Evolutionary conservation across 805 yeast genomes (phyloP), one percentile per base, ranked within the genome.

Genomic region (Yarrowia sp.): DNA sequence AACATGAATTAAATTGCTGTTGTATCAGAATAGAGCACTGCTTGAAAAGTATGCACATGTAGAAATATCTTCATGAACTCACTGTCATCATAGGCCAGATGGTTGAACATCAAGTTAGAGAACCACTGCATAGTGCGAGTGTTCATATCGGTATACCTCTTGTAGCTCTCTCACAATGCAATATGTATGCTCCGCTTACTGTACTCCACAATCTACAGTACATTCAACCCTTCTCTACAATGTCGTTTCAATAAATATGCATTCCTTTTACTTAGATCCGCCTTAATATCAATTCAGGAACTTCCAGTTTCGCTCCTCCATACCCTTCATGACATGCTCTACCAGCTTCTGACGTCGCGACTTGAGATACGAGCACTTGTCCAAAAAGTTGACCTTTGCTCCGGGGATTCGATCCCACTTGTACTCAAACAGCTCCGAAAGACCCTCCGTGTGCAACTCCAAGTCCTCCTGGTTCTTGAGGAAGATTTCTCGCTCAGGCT

Each of bases 381-480:
- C 81, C 56, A 83, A 76, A 36, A 85, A 77, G 50, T 77, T 77
- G 14, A 74, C 71, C 71, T 80, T 82, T 14, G 67, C 58, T 42
- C 77, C 76, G 49, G 79, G 75, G 30, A 85, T 77, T 39, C 74
- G 73, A 12, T 65, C 67, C 17, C 73, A 72, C 9, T 79, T 75
- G 69, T 72, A 76, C 73, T 82, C 87, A 74, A 90, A 85, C 14
- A 89, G 77, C 72, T 84, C 84, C 17, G 91, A 86, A 39, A 90
- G 79, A 67, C 84, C 86, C 74, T 91, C 96, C 13, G 89, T 91
- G 0, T 90, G 85, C 69, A 82, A 78, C 68, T 85, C 85, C 42
- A 91, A 78, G 64, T 83, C 84, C 65, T 82, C 85, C 76, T 91
- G 96, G 73, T 87, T 87, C 68, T 84, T 85, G 73, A 91, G 96